phyloP scores from a whole-genome alignment of 2,329 filamentous ascomycete genomes.

The Pseudocercospora musae region DNA sequence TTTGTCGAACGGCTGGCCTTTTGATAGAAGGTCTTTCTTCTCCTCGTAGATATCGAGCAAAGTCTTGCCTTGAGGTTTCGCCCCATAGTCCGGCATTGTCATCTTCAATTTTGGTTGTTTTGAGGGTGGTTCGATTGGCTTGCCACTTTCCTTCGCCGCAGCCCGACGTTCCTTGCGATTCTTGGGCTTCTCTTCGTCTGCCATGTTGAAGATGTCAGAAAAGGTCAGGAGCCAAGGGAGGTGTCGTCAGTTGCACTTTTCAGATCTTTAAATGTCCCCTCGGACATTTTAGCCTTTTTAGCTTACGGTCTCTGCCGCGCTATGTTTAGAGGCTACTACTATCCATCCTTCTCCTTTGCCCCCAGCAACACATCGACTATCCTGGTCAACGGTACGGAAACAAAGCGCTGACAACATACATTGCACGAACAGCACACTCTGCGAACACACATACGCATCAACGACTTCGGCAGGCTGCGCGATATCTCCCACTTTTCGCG shows the following conservation, averaged over 20 bases:
- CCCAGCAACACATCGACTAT: neutral
- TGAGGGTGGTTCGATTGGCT: constrained; percentile 33
- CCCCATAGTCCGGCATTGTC: constrained; percentile 63
- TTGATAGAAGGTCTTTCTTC: constrained; percentile 45
- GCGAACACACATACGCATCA: neutral
- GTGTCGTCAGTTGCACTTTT: neutral
- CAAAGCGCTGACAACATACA: neutral
- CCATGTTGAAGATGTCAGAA: constrained; percentile 3
- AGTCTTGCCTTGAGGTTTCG: constrained; percentile 61
- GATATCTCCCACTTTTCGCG: neutral
- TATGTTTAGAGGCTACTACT: neutral
- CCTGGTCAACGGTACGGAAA: neutral
- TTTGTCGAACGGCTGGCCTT: constrained; percentile 53
- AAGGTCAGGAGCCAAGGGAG: neutral
- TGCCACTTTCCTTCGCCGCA: constrained; percentile 35
- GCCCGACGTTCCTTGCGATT: constrained; percentile 49
- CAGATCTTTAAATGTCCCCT: neutral
- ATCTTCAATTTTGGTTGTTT: constrained; percentile 59
- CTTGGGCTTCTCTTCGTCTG: constrained; percentile 26
- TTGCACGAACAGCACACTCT: neutral
- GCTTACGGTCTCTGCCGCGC: neutral
- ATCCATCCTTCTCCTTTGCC: neutral
- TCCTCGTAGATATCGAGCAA: constrained; percentile 71
- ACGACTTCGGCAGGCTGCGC: neutral
- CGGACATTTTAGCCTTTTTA: neutral